Base-by-base conservation (phyloP, 169 alveolate genomes). In the Eimeria necatrix region DNA sequence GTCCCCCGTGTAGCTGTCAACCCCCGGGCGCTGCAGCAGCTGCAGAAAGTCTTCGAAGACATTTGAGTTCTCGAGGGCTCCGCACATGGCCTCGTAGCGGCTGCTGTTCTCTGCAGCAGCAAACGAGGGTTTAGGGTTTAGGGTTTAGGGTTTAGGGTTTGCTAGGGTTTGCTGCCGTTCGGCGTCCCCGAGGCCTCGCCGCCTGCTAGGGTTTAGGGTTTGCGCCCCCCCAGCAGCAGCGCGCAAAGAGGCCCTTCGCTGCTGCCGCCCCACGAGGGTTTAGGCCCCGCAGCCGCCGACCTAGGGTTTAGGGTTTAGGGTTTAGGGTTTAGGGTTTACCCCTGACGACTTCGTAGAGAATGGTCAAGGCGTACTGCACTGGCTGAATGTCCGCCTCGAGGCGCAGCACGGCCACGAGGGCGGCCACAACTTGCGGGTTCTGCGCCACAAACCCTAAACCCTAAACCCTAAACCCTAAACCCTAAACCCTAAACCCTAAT, bases 1-100 rank as follows among this genome's bases (percentile, higher is more conserved):
- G 83, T 94, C 96, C 14, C 81, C 94, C 14, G 96, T 86, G 71
- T 83, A 83, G 20, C 94, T 3, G 49, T 85, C 96, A 20, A 87
- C 61, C 24, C 52, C 56, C 22, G 83, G 84, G 7, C 49, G 9
- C 74, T 81, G 84, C 61, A 93, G 86, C 6, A 93, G 74, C 80
- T 61, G 93, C 4, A 32, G 48, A 73, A 93, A 93, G 41, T 94
- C 70, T 51, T 56, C 60, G 26, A 49, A 86, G 49, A 93, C 94
- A 3, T 81, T 93, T 60, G 26, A 3, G 76, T 48, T 88, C 10
- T 12, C 76, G 52, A 61, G 51, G 51, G 53, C 85, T 14, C 53
- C 46, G 78, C 94, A 80, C 56, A 93, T 32, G 51, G 89, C 89
- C 56, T 93, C 94, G 60, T 93, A 93, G 32, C 92, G 60, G 80